A percentile compares a stretch with the other conserved stretches of the same genome.
Conservation (phyloP, 805 yeast species). For the Candida ficus region DNA sequence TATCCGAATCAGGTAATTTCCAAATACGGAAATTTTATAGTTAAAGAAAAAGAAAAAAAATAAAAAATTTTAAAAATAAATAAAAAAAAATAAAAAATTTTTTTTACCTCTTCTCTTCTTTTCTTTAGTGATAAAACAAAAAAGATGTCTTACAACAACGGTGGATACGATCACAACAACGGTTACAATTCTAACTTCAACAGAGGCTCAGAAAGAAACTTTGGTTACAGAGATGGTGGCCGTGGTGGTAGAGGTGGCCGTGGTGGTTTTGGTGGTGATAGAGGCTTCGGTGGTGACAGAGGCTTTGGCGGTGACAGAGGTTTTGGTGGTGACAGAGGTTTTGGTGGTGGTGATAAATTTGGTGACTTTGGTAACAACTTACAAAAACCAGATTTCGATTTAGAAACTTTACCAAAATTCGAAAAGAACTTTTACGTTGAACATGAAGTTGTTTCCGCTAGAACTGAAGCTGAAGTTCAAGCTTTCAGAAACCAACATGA, state of each 20-base stretch:
- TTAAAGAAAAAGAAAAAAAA: neutral
- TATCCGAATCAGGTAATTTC: neutral
- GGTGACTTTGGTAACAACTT: conserved; percentile 50
- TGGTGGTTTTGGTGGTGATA: conserved; percentile 25
- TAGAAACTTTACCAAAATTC: conserved; percentile 73
- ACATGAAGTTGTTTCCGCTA: conserved; percentile 68
- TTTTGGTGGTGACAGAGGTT: conserved; percentile 27
- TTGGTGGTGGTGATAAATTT: conserved; percentile 34
- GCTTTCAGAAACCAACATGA: conserved; percentile 78
- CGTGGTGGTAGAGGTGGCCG: conserved; percentile 26
- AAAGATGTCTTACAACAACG: conserved; percentile 30
- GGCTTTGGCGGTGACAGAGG: conserved; percentile 32
- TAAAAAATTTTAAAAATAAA: conserved; percentile 1
- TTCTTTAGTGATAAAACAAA: neutral
- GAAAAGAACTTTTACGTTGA: conserved; percentile 94
- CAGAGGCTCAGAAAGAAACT: conserved; percentile 32
- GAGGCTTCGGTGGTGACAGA: conserved; percentile 12
- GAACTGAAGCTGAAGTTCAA: conserved; percentile 68
- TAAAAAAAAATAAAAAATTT: neutral
- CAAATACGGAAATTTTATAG: conserved; percentile 1
- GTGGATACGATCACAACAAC: conserved; percentile 26
- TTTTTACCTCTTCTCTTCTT: neutral
- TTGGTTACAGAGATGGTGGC: conserved; percentile 33
- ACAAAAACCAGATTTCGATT: conserved; percentile 76
- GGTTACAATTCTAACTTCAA: conserved; percentile 28